phyloP scores from a whole-genome alignment of 768 basidiomycete genomes.

The Fistulinella prunicolor region DNA sequence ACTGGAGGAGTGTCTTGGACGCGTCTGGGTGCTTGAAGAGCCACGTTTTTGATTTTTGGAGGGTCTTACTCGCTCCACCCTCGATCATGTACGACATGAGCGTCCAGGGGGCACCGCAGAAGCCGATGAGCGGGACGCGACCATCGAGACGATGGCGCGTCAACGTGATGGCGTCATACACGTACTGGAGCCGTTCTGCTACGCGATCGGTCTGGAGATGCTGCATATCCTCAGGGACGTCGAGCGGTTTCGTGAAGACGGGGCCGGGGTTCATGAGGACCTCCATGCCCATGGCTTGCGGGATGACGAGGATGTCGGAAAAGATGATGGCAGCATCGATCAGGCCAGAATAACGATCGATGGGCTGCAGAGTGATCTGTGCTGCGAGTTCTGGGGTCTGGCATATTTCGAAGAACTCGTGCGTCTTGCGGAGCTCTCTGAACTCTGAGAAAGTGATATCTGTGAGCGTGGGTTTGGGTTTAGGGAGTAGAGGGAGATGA shows the following conservation, averaged over 20 bases:
- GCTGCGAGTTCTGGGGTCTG: conserved; percentile 86
- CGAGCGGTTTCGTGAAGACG: conserved; percentile 81
- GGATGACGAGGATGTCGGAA: conserved; percentile 96
- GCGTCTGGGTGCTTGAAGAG: conserved; percentile 86
- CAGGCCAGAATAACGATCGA: conserved; percentile 79
- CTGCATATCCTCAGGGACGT: conserved; percentile 66
- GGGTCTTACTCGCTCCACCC: conserved; percentile 88
- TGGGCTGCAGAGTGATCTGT: conserved; percentile 91
- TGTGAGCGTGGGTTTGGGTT: background rate
- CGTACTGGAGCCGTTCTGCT: conserved; percentile 82
- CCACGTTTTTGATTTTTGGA: conserved; percentile 93
- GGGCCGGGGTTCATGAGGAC: conserved; percentile 94
- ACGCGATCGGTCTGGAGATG: conserved; percentile 72
- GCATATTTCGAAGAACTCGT: conserved; percentile 96
- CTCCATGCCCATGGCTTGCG: conserved; percentile 96
- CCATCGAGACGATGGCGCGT: conserved; percentile 81
- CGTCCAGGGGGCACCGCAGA: conserved; percentile 98
- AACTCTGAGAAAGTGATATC: conserved; percentile 59
- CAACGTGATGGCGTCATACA: conserved; percentile 86
- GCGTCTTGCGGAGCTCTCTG: conserved; percentile 74
- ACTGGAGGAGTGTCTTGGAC: conserved; percentile 70
- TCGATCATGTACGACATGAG: conserved; percentile 98
- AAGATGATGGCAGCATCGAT: conserved; percentile 98
- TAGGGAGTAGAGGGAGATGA: conserved; percentile 31
- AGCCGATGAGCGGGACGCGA: conserved; percentile 93